Evolutionary conservation across 2,329 filamentous ascomycete genomes (phyloP).

Genomic region (Aspergillus pseudoviridinutans): DNA sequence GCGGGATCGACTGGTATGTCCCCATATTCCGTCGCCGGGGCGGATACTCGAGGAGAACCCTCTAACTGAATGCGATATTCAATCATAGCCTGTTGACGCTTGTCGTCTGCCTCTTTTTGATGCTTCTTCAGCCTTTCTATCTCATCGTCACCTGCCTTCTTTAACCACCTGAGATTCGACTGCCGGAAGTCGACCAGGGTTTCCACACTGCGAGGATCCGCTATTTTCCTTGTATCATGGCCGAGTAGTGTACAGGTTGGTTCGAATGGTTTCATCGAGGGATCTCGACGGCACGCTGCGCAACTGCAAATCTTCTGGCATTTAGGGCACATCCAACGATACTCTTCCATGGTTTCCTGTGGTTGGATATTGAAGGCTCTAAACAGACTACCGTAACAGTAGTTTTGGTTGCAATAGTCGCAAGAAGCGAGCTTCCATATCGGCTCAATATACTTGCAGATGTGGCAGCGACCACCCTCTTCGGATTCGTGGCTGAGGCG

Average conservation of each 20-base stretch:
- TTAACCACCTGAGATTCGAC: slow-evolving; percentile 82
- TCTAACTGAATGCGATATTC: slow-evolving; percentile 43
- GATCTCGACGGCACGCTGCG: slow-evolving; percentile 66
- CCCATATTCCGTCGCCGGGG: slow-evolving; percentile 11
- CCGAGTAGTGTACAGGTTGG: slow-evolving; percentile 85
- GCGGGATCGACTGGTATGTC: slow-evolving; percentile 44
- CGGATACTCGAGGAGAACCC: slow-evolving; percentile 7
- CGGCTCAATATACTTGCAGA: slow-evolving; percentile 75
- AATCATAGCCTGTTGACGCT: slow-evolving; percentile 44
- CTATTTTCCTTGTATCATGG: slow-evolving; percentile 84
- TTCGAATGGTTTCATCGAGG: slow-evolving; percentile 71
- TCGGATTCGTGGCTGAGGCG: slow-evolving; percentile 45
- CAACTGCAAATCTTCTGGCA: slow-evolving; percentile 87
- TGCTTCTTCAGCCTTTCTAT: slow-evolving; percentile 46
- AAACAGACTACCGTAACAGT: slow-evolving; percentile 92
- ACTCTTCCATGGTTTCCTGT: slow-evolving; percentile 72
- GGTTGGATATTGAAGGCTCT: slow-evolving; percentile 89
- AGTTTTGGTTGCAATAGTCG: slow-evolving; percentile 68
- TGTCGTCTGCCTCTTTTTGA: slow-evolving; percentile 53
- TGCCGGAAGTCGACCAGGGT: slow-evolving; percentile 84
- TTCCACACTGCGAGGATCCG: slow-evolving; percentile 87
- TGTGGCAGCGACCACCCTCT: slow-evolving; percentile 65
- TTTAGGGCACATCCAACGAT: slow-evolving; percentile 83
- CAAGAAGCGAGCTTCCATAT: slow-evolving; percentile 83
- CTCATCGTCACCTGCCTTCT: slow-evolving; percentile 52